phyloP scores from a whole-genome alignment of 2,329 filamentous ascomycete species.

The Cercospora sp. region DNA sequence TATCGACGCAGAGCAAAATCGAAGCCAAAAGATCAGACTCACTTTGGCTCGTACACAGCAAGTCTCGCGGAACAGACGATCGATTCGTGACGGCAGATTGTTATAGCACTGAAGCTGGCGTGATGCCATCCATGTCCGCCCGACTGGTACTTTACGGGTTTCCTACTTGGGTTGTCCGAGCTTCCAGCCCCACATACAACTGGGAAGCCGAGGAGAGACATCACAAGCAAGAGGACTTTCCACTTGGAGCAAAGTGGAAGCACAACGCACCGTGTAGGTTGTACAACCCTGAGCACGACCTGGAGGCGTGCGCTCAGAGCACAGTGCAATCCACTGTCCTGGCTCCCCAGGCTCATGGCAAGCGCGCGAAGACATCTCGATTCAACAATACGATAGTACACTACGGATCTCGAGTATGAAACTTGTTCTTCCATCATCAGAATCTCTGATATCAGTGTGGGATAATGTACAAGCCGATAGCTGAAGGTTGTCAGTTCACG shows the following conservation, averaged over 20 bases:
- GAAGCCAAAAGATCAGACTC: neutral
- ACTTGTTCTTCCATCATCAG: neutral
- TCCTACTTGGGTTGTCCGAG: too few species aligned
- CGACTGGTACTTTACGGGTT: too few species aligned
- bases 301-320: neutral
- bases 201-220: neutral
- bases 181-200: too few species aligned
- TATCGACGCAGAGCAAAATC: neutral
- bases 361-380: neutral
- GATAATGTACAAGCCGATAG: slow-evolving; percentile 10
- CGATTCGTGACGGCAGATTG: neutral
- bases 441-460: neutral
- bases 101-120: neutral
- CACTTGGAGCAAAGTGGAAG: neutral
- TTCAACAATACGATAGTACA: neutral
- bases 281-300: neutral
- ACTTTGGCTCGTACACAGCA: neutral
- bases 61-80: neutral
- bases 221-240: neutral
- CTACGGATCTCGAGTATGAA: neutral
- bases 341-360: neutral
- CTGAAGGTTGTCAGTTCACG: neutral
- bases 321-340: neutral
- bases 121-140: neutral
- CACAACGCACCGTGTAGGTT: neutral